phyloP scores from a whole-genome alignment of 805 yeast genomes.

The Schwanniomyces sp. region DNA sequence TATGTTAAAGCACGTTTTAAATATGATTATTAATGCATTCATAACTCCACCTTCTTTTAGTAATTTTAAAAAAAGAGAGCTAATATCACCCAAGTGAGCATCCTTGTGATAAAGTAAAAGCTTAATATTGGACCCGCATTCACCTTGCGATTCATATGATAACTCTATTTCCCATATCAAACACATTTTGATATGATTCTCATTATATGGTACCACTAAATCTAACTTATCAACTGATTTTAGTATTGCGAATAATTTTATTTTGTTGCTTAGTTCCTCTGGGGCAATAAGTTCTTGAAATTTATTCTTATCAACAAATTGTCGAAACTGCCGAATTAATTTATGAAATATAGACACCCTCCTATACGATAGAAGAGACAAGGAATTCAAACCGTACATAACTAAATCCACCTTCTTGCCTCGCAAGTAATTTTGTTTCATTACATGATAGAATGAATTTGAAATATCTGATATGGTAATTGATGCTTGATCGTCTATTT shows the following conservation, averaged over 20 bases:
- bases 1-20: slow-evolving; percentile 17
- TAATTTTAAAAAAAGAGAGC: slow-evolving; percentile 18
- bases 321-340: slow-evolving; percentile 17
- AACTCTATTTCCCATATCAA: slow-evolving; percentile 26
- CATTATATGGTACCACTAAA: slow-evolving; percentile 9
- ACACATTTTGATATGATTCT: slow-evolving; percentile 2
- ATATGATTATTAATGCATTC: slow-evolving; percentile 20
- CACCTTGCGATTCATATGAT: slow-evolving; percentile 17
- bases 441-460: slow-evolving; percentile 15
- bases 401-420: slow-evolving; percentile 25
- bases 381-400: slow-evolving; percentile 30
- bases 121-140: slow-evolving; percentile 20
- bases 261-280: slow-evolving; percentile 14
- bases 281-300: slow-evolving; percentile 6
- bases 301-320: slow-evolving; percentile 12
- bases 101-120: slow-evolving; percentile 8
- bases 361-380: slow-evolving; percentile 22
- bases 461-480: slow-evolving; percentile 19
- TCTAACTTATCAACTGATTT: slow-evolving; percentile 19
- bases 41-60: slow-evolving; percentile 23
- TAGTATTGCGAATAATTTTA: slow-evolving; percentile 15
- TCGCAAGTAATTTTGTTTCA: slow-evolving; percentile 24
- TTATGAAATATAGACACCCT: slow-evolving; percentile 20
- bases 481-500: slow-evolving; percentile 3
- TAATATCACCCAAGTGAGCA: slow-evolving; percentile 7